Evolutionary conservation across 2,329 filamentous ascomycete species (phyloP).

Genomic region (Apiospora sp.): DNA sequence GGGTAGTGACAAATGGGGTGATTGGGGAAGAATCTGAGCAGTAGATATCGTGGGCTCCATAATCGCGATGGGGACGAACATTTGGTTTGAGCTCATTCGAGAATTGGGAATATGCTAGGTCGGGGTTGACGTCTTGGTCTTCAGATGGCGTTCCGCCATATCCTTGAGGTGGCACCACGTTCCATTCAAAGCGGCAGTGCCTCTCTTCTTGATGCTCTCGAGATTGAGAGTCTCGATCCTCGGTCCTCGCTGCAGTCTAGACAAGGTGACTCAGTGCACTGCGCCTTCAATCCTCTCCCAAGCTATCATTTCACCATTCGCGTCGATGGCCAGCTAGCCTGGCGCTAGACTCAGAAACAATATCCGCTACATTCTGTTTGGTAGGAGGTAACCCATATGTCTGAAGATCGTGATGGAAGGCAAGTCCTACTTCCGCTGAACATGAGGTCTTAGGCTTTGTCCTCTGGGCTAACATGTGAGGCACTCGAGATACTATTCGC

Average conservation of each 20-base stretch:
- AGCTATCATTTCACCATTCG: not conserved
- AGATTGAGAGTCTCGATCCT: too few species aligned
- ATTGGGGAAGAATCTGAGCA: too few species aligned
- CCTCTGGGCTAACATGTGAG: too few species aligned
- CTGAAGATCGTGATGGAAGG: not conserved
- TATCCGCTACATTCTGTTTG: not conserved
- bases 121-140: not conserved
- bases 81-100: not conserved
- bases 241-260: not conserved
- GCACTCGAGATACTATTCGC: not conserved
- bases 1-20: not conserved
- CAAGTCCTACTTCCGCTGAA: not conserved
- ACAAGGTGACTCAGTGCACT: not conserved
- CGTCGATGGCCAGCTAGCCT: not conserved
- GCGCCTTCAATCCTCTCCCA: not conserved
- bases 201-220: too few species aligned
- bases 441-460: not conserved
- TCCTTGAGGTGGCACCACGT: not conserved
- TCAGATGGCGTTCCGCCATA: not conserved
- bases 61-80: not conserved
- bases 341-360: too few species aligned
- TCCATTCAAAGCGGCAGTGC: not conserved
- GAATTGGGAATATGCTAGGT: not conserved
- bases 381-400: not conserved
- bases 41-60: not conserved